A percentile compares a stretch with the other conserved stretches of the same genome.
These are phyloP conservation scores for Aleurites moluccanus DNA, from an alignment of 441 rosid species.

Conservation along the genomic window DNA sequence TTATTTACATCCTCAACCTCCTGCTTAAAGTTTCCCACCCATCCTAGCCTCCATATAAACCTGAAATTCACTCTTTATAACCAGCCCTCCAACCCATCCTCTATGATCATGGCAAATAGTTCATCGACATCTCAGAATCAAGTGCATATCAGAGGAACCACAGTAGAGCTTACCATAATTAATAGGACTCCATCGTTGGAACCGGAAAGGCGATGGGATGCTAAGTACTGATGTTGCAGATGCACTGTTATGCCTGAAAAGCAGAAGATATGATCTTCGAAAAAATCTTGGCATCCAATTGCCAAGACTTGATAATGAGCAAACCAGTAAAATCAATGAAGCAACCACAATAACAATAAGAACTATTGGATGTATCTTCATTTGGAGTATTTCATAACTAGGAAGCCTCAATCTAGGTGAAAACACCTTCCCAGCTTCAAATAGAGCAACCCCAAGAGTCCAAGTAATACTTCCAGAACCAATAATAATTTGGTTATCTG, in stretches of 20 bases:
- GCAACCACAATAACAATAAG: constrained; percentile 54
- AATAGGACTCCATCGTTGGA: constrained; percentile 90
- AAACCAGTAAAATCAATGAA: constrained; percentile 71
- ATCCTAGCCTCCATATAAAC: too few species aligned
- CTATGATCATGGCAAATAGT: background rate
- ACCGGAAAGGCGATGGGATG: constrained; percentile 75
- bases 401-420: constrained; percentile 61
- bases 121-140: background rate
- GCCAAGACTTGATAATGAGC: constrained; percentile 67
- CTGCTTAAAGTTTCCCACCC: too few species aligned
- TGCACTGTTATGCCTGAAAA: constrained; percentile 63
- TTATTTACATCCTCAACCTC: too few species aligned
- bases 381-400: constrained; percentile 54
- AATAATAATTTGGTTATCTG: constrained; percentile 66
- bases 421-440: constrained; percentile 82
- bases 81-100: too few species aligned
- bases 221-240: constrained; percentile 67
- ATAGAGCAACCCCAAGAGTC: constrained; percentile 94
- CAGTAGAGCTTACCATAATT: constrained; percentile 51
- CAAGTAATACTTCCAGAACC: constrained; percentile 98
- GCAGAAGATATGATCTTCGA: constrained; percentile 75
- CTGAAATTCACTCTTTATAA: too few species aligned
- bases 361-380: constrained; percentile 66
- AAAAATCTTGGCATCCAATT: constrained; percentile 70
- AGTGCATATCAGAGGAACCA: background rate